Conservation (phyloP, 2,329 filamentous ascomycete species). For the Claviceps sp. region DNA sequence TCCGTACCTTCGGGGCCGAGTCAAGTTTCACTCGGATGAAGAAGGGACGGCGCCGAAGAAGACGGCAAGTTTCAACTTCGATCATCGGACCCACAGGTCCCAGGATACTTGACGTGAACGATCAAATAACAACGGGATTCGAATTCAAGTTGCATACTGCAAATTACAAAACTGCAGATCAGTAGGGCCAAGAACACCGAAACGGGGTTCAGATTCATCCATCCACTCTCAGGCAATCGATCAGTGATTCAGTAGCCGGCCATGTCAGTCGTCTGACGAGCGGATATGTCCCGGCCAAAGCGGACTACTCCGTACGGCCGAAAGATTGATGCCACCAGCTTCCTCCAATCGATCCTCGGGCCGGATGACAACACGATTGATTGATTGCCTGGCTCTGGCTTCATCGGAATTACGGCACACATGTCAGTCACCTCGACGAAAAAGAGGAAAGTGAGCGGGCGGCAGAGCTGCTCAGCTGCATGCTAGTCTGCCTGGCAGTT, state of each 20-base stretch:
- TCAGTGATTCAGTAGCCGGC: too few relatives aligned
- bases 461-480: too few relatives aligned
- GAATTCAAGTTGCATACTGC: neutral
- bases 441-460: neutral
- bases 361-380: neutral
- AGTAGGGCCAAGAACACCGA: neutral
- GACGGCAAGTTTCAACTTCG: neutral
- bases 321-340: neutral
- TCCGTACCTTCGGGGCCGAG: slow-evolving; percentile 5
- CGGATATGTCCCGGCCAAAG: neutral
- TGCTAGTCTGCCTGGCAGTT: neutral
- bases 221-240: neutral
- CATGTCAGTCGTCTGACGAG: too few relatives aligned
- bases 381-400: neutral
- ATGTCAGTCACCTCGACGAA: neutral
- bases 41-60: neutral
- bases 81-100: neutral
- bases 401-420: neutral
- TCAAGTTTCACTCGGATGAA: slow-evolving; percentile 3
- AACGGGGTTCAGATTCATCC: neutral
- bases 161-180: neutral
- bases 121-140: neutral
- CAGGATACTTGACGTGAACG: neutral
- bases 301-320: neutral
- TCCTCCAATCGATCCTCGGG: neutral